Conservation (phyloP, 352 stramenopile genomes). For the Phytophthora pinifolia region DNA sequence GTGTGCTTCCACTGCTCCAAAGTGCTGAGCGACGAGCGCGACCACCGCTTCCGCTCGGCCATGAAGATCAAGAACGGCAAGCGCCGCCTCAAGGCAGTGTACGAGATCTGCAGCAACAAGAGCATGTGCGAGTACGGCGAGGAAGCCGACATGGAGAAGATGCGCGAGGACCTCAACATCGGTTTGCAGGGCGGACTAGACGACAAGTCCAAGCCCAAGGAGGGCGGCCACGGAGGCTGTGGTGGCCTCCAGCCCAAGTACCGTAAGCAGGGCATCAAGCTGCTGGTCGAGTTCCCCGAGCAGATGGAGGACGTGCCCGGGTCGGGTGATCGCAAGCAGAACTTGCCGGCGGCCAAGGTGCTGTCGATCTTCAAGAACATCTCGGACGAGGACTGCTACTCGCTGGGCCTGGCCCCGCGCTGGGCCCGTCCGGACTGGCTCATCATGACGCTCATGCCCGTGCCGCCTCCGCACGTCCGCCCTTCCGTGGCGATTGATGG, state of each 20-base stretch:
- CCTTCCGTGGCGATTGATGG: constrained; percentile 96
- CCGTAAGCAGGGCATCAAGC: constrained; percentile 93
- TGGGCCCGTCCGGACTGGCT: constrained; percentile 98
- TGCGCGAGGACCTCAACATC: constrained; percentile 86
- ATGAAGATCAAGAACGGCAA: constrained; percentile 91
- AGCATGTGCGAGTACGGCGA: constrained; percentile 87
- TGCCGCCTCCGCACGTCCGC: constrained; percentile 97
- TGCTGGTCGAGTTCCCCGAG: constrained; percentile 95
- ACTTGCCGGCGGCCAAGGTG: constrained; percentile 93
- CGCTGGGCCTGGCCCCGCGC: constrained; percentile 94
- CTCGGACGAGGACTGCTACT: constrained; percentile 95
- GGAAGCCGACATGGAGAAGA: constrained; percentile 88
- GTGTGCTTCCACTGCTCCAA: constrained; percentile 98
- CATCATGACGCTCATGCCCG: constrained; percentile 97
- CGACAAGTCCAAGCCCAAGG: constrained; percentile 81
- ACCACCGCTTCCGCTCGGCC: constrained; percentile 75
- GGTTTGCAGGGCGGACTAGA: constrained; percentile 80
- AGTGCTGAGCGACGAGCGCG: constrained; percentile 92
- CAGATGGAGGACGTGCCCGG: constrained; percentile 94
- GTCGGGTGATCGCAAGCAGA: constrained; percentile 97
- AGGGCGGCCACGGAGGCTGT: constrained; percentile 81
- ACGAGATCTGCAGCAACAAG: constrained; percentile 93
- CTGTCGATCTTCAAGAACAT: constrained; percentile 98
- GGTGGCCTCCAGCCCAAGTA: constrained; percentile 94
- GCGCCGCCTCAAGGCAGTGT: constrained; percentile 93